A percentile compares a stretch with the other conserved stretches of the same genome.
phyloP scores from a whole-genome alignment of 192 early-diverging fungal genomes.

The Globomyces pollinis-pini region DNA sequence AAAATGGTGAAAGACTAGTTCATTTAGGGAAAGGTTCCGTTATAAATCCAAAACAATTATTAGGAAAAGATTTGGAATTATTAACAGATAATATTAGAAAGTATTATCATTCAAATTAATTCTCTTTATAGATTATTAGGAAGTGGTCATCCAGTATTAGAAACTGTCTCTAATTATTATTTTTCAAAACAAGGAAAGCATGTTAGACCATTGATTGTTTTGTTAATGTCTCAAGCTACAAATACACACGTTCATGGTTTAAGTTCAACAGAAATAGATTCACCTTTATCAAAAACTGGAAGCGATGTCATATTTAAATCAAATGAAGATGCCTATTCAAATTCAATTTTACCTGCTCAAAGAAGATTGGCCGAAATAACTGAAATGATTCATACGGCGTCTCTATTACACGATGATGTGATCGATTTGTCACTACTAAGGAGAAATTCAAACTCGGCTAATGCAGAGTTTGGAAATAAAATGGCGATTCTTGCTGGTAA shows the following conservation, averaged over 20 bases:
- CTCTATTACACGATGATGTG: conserved; percentile 91
- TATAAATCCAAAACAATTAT: conserved; percentile 66
- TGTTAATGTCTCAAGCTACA: conserved; percentile 83
- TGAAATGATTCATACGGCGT: conserved; percentile 97
- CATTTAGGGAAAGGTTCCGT: conserved; percentile 25
- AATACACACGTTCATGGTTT: conserved; percentile 11
- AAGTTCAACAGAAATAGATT: conserved; percentile 7
- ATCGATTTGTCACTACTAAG: conserved; percentile 71
- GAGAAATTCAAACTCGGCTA: conserved; percentile 67
- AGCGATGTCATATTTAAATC: neutral
- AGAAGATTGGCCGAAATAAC: conserved; percentile 91
- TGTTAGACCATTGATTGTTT: conserved; percentile 83
- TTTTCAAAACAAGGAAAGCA: conserved; percentile 82
- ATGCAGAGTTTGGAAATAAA: conserved; percentile 90
- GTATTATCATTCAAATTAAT: too few relatives aligned
- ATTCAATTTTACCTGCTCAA: conserved; percentile 74
- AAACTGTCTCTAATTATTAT: conserved; percentile 85
- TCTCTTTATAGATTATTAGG: too few relatives aligned
- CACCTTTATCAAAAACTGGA: conserved; percentile 5
- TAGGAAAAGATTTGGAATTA: conserved; percentile 75
- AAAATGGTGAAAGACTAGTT: conserved; percentile 25
- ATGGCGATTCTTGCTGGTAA: conserved; percentile 86
- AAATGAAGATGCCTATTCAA: neutral
- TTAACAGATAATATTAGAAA: conserved; percentile 77
- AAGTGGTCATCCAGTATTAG: conserved; percentile 80